Base-by-base conservation (phyloP, 805 yeast species). In the Myxozyma geophila region DNA sequence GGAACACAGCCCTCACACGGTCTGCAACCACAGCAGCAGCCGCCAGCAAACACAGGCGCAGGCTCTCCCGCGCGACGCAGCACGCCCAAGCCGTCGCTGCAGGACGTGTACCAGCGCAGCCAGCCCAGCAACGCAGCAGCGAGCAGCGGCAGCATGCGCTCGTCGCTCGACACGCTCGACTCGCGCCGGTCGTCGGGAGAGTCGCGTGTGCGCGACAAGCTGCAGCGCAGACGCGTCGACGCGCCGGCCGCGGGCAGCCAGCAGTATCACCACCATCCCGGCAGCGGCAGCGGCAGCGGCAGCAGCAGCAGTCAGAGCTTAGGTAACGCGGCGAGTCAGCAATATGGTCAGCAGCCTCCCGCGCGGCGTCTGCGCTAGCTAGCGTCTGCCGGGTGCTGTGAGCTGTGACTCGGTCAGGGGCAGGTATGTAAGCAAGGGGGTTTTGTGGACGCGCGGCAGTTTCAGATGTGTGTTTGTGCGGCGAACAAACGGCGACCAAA, bases 51-150 rank as follows among this genome's bases (percentile, higher is more conserved):
- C 21, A 39, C 41, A 44, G 36, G 54, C 37, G 7, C 49, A 9
- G 47, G 35, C 2, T 19, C 59, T 37, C 41, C 55, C 10, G 39
- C 37, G 17, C 49, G 49, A 15, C 37, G 66, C 33, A 37, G 56
- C 19, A 46, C 58, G 19, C 62, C 60, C 50, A 59, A 55, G 36
- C 61, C 62, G 19, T 62, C 64, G 4, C 51, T 66, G 54, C 64
- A 63, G 41, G 69, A 66, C 46, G 43, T 66, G 36, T 66, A 66
- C 54, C 64, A 66, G 55, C 67, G 64, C 37, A 47, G 36, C 21
- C 64, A 50, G 44, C 48, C 40, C 33, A 43, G 41, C 49, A n/a
- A 50, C 23, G 23, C 37, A 17, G 15, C 13, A 19, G 36, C 23
- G 9, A 41, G 40, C 21, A 39, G 51, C 21, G 21, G 39, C 44